Evolutionary conservation across 2,329 filamentous ascomycete genomes (phyloP).

Genomic region (Fusarium mexicanum): DNA sequence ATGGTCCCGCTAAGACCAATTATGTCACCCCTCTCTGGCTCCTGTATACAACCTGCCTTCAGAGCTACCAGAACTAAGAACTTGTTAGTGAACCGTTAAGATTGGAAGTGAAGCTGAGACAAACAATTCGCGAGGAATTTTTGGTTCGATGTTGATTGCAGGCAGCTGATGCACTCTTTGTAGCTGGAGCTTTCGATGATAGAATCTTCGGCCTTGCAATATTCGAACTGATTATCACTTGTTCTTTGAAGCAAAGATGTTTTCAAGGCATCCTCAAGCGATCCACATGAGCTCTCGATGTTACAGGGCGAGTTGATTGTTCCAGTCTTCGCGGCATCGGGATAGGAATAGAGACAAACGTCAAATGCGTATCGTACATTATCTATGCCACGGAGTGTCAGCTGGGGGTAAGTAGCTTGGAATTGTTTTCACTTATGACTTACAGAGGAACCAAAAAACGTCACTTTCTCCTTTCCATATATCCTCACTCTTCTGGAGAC

Average conservation of each 20-base stretch:
- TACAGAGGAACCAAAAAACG: constrained; percentile 59
- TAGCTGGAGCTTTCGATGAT: constrained; percentile 46
- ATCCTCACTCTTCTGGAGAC: constrained; percentile 56
- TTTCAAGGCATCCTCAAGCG: constrained; percentile 52
- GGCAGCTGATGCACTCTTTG: constrained; percentile 54
- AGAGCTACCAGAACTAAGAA: constrained; percentile 58
- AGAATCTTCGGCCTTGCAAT: constrained; percentile 53
- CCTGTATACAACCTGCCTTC: constrained; percentile 58
- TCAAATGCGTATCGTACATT: constrained; percentile 61
- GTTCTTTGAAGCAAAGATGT: too few relatives aligned
- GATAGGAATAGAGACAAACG: constrained; percentile 56
- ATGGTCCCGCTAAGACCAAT: constrained; percentile 56
- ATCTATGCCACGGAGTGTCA: too few relatives aligned
- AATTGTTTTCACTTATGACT: constrained; percentile 21
- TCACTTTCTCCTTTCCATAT: constrained; percentile 17
- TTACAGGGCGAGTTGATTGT: constrained; percentile 55
- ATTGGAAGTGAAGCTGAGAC: too few relatives aligned
- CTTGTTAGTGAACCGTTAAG: too few relatives aligned
- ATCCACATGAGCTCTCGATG: constrained; percentile 53
- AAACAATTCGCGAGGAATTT: constrained; percentile 60
- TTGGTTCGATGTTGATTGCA: constrained; percentile 53
- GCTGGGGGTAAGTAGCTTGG: too few relatives aligned
- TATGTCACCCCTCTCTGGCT: constrained; percentile 49
- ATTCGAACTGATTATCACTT: constrained; percentile 44
- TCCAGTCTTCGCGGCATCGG: constrained; percentile 44